Evolutionary conservation across 1,139 yeast species (phyloP), one percentile per base, ranked within the genome.

Genomic region (Suhomyces kunorum): DNA sequence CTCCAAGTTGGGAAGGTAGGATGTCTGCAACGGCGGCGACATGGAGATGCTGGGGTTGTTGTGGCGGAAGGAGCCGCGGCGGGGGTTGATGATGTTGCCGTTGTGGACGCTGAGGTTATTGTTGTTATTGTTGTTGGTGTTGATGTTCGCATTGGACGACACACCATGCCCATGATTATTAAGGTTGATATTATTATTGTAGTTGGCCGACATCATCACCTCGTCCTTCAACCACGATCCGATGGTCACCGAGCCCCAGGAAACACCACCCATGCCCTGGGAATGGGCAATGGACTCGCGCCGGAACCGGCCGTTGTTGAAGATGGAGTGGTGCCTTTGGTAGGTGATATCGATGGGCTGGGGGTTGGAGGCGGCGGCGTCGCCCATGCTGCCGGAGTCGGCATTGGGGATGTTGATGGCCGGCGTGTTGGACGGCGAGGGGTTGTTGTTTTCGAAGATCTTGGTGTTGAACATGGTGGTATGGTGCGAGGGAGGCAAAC

Each of bases 221-320:
- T 92, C 98, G 59, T 92, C 98, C 59, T 89, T 86, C 28, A 92
- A 71, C 98, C 98, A 92, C 16, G 94, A 83, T 8, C 98, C 97
- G 32, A 92, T 90, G 17, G 95, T 85, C 44, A 89, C 81, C 2
- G 95, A 89, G 18, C 98, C 98, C 96, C 97, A 92, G n/a, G 95
- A 84, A 27, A 92, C 87, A 38, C 98, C 98, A 30, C 98, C 98
- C 82, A 90, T 87, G 8, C 98, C 98, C 61, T 88, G 96, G 3
- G 96, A 85, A 62, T 90, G 98, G 17, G 97, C 97, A 44, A 92
- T 82, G 45, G 90, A 82, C 54, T 90, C 98, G 46, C 98, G 74
- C 54, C 96, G 78, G 46, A 81, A 73, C 26, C 64, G 48, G 34
- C 51, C 55, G 39, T 53, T 55, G 48, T 55, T 54, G 49, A 72